These are phyloP conservation scores for Yamadazyma atmosphaerica DNA, from an alignment of 1,139 yeast species.

Conservation along the genomic window DNA sequence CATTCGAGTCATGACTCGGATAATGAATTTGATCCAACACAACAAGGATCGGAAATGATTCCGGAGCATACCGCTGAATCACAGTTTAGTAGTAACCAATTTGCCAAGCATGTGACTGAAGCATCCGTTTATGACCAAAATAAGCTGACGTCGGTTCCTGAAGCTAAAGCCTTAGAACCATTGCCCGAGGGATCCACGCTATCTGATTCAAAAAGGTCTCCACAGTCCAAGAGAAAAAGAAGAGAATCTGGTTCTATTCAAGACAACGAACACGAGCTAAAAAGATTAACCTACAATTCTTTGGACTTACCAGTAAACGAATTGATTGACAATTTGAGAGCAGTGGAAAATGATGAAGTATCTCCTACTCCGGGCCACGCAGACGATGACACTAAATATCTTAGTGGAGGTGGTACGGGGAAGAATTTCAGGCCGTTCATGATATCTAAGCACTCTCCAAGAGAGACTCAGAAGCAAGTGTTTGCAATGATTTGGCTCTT, in stretches of 20 bases:
- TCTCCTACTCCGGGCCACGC: not conserved
- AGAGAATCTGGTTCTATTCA: conserved; percentile 7
- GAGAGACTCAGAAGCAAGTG: conserved; percentile 70
- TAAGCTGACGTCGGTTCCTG: not conserved
- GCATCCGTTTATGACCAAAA: not conserved
- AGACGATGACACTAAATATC: not conserved
- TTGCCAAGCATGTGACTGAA: not conserved
- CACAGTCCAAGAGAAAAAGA: conserved; percentile 6
- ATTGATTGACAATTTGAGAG: conserved; percentile 6
- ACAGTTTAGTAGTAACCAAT: not conserved
- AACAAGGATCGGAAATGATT: not conserved
- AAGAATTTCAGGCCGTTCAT: not conserved
- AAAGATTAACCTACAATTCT: conserved; percentile 8
- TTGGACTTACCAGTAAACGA: conserved; percentile 2
- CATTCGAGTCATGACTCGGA: conserved; percentile 1
- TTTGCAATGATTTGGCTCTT: conserved; percentile 83
- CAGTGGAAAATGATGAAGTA: conserved; percentile 4
- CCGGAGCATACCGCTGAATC: not conserved
- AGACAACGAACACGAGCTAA: conserved; percentile 10
- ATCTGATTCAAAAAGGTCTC: not conserved
- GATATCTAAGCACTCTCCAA: conserved; percentile 18
- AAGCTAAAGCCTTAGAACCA: not conserved
- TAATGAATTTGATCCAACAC: not conserved
- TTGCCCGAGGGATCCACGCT: not conserved
- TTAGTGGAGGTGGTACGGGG: not conserved